A percentile compares a stretch with the other conserved stretches of the same genome.
phyloP scores from a whole-genome alignment of 148 eudicot species.

The Selenicereus undatus region DNA sequence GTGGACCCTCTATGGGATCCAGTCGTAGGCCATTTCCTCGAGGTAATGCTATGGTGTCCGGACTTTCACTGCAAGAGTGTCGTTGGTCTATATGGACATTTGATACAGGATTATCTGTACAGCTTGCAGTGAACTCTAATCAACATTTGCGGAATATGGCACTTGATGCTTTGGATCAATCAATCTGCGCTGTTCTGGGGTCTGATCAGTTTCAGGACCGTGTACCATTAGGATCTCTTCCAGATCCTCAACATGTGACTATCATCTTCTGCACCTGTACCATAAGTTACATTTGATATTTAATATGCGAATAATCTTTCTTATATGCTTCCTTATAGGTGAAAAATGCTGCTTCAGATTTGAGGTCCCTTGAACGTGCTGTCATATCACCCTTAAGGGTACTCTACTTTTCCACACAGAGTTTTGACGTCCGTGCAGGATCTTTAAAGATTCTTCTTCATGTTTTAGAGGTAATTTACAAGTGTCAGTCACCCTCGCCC shows the following conservation, averaged over 20 bases:
- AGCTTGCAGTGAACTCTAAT: slow-evolving; percentile 83
- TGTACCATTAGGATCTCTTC: slow-evolving; percentile 34
- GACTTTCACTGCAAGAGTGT: slow-evolving; percentile 5
- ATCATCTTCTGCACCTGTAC: background rate
- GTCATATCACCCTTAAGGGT: slow-evolving; percentile 76
- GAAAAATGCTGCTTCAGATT: slow-evolving; percentile 34
- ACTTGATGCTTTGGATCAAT: slow-evolving; percentile 87
- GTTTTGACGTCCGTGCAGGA: slow-evolving; percentile 76
- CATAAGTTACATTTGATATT: slow-evolving; percentile 6
- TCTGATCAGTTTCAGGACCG: slow-evolving; percentile 71
- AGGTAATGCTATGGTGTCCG: slow-evolving; percentile 43
- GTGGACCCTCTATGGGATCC: slow-evolving; percentile 97
- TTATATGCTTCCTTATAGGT: slow-evolving; percentile 32
- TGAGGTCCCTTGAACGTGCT: slow-evolving; percentile 78
- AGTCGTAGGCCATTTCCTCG: slow-evolving; percentile 74
- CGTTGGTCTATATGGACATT: slow-evolving; percentile 9
- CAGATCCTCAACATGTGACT: slow-evolving; percentile 45
- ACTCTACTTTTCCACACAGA: slow-evolving; percentile 67
- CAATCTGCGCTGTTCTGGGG: slow-evolving; percentile 88
- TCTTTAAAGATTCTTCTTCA: slow-evolving; percentile 89
- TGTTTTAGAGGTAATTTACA: slow-evolving; percentile 77
- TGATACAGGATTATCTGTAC: slow-evolving; percentile 27
- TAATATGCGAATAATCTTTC: slow-evolving; percentile 4
- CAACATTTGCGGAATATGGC: slow-evolving; percentile 69
- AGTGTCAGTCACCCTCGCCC: background rate